phyloP scores from a whole-genome alignment of 1,284 basidiomycete genomes.

The Ustilago tritici region DNA sequence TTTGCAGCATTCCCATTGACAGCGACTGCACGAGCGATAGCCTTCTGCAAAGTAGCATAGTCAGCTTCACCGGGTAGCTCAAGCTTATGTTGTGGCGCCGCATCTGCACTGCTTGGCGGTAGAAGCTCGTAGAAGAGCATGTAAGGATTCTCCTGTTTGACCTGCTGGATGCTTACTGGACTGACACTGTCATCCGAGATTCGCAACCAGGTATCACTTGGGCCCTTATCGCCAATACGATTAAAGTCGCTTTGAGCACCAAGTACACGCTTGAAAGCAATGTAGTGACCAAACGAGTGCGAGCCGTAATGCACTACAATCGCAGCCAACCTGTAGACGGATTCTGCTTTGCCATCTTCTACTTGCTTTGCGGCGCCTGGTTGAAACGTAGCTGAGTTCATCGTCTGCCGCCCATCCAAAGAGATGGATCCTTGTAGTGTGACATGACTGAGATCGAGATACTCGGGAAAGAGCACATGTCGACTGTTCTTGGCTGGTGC shows the following conservation, averaged over 20 bases:
- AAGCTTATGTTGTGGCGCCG: slow-evolving; percentile 9
- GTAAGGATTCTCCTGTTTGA: slow-evolving; percentile 64
- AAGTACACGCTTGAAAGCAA: slow-evolving; percentile 56
- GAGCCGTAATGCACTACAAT: slow-evolving; percentile 67
- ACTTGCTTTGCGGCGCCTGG: background rate
- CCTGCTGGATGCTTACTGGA: slow-evolving; percentile 49
- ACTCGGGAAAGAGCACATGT: slow-evolving; percentile 60
- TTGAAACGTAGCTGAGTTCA: slow-evolving; percentile 17
- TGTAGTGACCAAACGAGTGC: slow-evolving; percentile 67
- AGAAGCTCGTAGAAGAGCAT: slow-evolving; percentile 65
- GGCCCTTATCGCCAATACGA: slow-evolving; percentile 5
- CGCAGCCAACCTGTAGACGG: slow-evolving; percentile 52
- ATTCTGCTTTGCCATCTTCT: slow-evolving; percentile 6
- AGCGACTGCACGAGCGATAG: slow-evolving; percentile 26
- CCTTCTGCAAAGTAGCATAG: slow-evolving; percentile 34
- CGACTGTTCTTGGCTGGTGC: slow-evolving; percentile 65
- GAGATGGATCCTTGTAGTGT: slow-evolving; percentile 54
- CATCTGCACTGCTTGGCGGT: slow-evolving; percentile 4
- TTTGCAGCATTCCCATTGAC: background rate
- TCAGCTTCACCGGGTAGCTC: slow-evolving; percentile 21
- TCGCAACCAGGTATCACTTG: slow-evolving; percentile 52
- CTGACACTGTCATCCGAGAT: slow-evolving; percentile 65
- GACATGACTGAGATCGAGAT: slow-evolving; percentile 57
- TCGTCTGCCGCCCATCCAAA: slow-evolving; percentile 27
- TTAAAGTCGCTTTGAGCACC: background rate